Percentiles rank a stretch among this genome's conserved stretches.
phyloP scores from a whole-genome alignment of 305 asterid genomes.

The Fraxinus xanthoxyloides region DNA sequence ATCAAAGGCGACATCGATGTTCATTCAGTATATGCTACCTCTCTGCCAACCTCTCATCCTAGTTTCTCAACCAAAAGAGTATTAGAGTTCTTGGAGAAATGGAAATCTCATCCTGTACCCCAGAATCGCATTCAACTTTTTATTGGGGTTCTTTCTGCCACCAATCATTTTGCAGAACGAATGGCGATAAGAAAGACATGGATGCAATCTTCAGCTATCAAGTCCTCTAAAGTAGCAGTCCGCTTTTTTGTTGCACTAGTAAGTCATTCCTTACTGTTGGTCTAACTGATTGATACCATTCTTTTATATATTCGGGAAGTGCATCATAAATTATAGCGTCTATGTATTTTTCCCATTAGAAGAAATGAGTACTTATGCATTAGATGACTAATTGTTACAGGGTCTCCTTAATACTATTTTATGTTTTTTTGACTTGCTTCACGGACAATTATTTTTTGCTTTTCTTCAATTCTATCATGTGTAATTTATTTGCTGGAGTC shows the following conservation, averaged over 20 bases:
- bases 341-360: background rate
- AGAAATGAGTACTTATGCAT: background rate
- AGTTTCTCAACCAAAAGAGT: conserved; percentile 92
- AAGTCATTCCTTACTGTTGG: conserved; percentile 23
- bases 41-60: conserved; percentile 93
- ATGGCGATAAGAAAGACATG: conserved; percentile 97
- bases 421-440: conserved; percentile 8
- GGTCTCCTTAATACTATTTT: background rate
- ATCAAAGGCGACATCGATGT: conserved; percentile 88
- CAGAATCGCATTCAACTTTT: conserved; percentile 56
- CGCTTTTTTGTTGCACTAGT: conserved; percentile 97
- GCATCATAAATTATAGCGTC: background rate
- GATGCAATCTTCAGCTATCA: conserved; percentile 78
- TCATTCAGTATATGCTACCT: conserved; percentile 87
- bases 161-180: conserved; percentile 97
- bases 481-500: conserved; percentile 18
- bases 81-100: conserved; percentile 69
- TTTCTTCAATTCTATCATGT: conserved; percentile 10
- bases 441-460: background rate
- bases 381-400: background rate
- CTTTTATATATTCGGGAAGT: conserved; percentile 1
- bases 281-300: background rate
- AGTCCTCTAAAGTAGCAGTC: conserved; percentile 68
- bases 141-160: conserved; percentile 92
- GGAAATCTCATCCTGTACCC: conserved; percentile 64